Evolutionary conservation across 768 basidiomycete species (phyloP).

Genomic region (Coprinopsis marcescibilis): DNA sequence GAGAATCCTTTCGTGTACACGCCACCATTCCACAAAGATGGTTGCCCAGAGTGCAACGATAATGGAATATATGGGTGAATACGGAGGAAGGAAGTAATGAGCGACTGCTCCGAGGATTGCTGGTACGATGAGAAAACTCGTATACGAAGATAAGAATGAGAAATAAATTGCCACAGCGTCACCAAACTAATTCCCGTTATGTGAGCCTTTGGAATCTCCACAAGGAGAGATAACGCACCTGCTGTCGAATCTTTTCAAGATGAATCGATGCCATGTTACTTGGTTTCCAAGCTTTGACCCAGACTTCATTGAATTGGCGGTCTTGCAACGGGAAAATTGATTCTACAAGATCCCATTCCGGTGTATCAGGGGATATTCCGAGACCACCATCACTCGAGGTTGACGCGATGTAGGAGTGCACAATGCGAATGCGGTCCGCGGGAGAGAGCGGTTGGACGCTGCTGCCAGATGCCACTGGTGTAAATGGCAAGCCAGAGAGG

Average conservation of each 20-base stretch:
- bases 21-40: constrained; percentile 89
- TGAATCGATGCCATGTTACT: constrained; percentile 57
- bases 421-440: constrained; percentile 76
- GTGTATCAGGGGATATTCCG: constrained; percentile 66
- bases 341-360: constrained; percentile 77
- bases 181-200: constrained; percentile 56
- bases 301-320: constrained; percentile 68
- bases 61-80: constrained; percentile 71
- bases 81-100: constrained; percentile 66
- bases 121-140: constrained; percentile 72
- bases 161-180: constrained; percentile 86
- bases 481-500: constrained; percentile 64
- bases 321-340: constrained; percentile 84
- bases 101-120: constrained; percentile 63
- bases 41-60: constrained; percentile 81
- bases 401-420: constrained; percentile 67
- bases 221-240: constrained; percentile 32
- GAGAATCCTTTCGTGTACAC: constrained; percentile 77
- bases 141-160: constrained; percentile 81
- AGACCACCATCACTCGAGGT: constrained; percentile 74
- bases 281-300: constrained; percentile 74
- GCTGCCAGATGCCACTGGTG: constrained; percentile 38
- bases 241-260: constrained; percentile 65
- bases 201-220: neutral
- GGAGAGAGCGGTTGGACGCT: constrained; percentile 47